phyloP scores from a whole-genome alignment of 345 rosid genomes.

The Hibiscus mutabilis region DNA sequence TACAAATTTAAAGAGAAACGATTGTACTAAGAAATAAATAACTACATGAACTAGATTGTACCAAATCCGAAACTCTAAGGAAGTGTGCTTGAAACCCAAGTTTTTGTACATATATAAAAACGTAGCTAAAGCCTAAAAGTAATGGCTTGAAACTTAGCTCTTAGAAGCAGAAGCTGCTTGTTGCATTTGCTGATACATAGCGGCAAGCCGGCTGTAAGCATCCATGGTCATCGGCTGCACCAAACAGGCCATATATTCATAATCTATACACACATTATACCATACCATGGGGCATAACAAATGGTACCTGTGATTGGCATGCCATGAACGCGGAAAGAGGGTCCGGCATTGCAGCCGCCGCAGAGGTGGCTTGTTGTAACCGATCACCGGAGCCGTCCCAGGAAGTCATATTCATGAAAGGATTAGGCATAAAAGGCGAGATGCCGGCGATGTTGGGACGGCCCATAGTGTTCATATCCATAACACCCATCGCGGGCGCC shows the following conservation, averaged over 20 bases:
- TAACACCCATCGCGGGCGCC: conserved; percentile 53
- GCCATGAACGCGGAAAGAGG: conserved; percentile 65
- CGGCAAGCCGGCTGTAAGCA: conserved; percentile 71
- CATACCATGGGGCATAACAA: neutral
- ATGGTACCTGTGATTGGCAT: conserved; percentile 58
- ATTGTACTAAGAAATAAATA: neutral
- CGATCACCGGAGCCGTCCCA: conserved; percentile 55
- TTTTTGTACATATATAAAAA: neutral
- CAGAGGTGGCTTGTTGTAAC: conserved; percentile 35
- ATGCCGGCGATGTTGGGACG: conserved; percentile 37
- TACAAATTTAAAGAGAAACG: neutral
- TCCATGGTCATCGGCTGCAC: conserved; percentile 76
- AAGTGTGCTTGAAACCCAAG: neutral
- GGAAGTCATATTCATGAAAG: conserved; percentile 53
- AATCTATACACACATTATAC: neutral
- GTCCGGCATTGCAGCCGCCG: conserved; percentile 36
- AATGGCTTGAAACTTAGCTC: conserved; percentile 20
- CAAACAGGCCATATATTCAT: neutral
- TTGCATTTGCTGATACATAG: conserved; percentile 77
- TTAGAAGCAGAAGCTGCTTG: conserved; percentile 49
- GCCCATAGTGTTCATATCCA: conserved; percentile 60
- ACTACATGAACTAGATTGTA: neutral
- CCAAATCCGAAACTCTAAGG: neutral
- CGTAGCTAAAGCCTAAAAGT: neutral
- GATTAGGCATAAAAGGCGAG: conserved; percentile 39